Evolutionary conservation across 345 rosid genomes (phyloP).

Genomic region (Populus davidiana): DNA sequence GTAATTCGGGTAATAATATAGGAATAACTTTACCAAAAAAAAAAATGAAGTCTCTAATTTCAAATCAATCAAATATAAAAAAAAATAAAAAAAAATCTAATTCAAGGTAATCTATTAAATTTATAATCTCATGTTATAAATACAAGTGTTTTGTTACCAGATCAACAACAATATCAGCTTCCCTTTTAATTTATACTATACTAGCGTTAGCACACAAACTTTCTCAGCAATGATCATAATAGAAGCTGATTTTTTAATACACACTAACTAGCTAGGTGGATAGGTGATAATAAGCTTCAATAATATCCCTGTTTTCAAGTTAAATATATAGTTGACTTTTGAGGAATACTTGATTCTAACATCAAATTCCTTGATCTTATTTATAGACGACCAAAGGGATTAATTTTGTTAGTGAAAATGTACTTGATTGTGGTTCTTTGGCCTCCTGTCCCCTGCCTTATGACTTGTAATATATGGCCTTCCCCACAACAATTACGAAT

Average conservation of each 20-base stretch:
- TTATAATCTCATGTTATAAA: too few relatives aligned
- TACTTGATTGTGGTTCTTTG: not conserved
- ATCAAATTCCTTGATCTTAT: not conserved
- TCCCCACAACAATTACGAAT: not conserved
- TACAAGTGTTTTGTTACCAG: too few relatives aligned
- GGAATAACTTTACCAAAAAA: fast-evolving
- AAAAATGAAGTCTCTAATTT: too few relatives aligned
- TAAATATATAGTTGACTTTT: not conserved
- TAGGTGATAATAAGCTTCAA: not conserved
- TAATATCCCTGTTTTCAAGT: not conserved
- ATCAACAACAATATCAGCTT: too few relatives aligned
- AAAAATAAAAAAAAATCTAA: too few relatives aligned
- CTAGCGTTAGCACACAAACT: not conserved
- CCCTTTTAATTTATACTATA: too few relatives aligned
- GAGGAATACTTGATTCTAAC: too few relatives aligned
- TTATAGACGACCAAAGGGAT: not conserved
- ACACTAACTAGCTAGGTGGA: not conserved
- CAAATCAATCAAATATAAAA: too few relatives aligned
- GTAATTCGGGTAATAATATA: fast-evolving
- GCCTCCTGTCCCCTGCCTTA: not conserved
- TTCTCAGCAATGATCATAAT: not conserved
- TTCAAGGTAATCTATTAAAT: too few relatives aligned
- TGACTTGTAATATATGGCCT: not conserved
- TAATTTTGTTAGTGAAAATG: not conserved
- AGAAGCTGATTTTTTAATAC: not conserved